Conservation (phyloP, 805 yeast genomes). For the Huiozyma sinensis region DNA sequence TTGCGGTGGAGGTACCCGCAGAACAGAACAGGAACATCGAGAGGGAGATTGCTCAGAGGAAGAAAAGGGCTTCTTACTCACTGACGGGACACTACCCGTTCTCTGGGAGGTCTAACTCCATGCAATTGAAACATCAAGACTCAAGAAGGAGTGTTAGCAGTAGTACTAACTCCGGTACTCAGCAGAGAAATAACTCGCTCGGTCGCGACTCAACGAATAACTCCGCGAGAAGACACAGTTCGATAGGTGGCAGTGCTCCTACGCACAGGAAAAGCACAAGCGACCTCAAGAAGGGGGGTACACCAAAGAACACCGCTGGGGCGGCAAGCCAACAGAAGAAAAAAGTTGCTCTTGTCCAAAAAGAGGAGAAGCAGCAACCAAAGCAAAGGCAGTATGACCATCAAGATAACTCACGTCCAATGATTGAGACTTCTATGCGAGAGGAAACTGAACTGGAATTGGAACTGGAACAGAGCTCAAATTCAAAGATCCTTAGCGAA, state of each 20-base stretch:
- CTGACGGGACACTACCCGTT: background rate
- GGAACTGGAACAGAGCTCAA: conserved; percentile 7
- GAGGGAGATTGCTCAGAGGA: background rate
- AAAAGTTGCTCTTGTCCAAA: background rate
- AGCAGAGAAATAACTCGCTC: too few relatives aligned
- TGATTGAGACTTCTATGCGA: conserved; percentile 15
- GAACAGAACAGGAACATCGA: conserved; percentile 7
- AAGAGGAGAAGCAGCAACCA: background rate
- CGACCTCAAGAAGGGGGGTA: too few relatives aligned
- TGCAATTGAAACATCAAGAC: background rate
- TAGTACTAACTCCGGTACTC: too few relatives aligned
- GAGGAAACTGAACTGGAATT: conserved; percentile 22
- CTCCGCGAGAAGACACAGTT: too few relatives aligned
- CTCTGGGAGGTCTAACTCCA: background rate
- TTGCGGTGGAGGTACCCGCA: conserved; percentile 58
- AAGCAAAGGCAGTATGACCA: background rate
- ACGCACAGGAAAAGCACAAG: too few relatives aligned
- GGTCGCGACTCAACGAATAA: too few relatives aligned
- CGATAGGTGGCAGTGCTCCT: too few relatives aligned
- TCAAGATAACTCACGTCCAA: conserved; percentile 1
- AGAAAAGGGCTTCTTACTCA: conserved; percentile 2
- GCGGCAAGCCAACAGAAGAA: background rate
- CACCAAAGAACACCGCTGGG: background rate
- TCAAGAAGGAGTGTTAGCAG: too few relatives aligned
- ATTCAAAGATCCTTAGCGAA: background rate